Conservation (phyloP, 1,284 basidiomycete species). For the Trichosporon inkin region DNA sequence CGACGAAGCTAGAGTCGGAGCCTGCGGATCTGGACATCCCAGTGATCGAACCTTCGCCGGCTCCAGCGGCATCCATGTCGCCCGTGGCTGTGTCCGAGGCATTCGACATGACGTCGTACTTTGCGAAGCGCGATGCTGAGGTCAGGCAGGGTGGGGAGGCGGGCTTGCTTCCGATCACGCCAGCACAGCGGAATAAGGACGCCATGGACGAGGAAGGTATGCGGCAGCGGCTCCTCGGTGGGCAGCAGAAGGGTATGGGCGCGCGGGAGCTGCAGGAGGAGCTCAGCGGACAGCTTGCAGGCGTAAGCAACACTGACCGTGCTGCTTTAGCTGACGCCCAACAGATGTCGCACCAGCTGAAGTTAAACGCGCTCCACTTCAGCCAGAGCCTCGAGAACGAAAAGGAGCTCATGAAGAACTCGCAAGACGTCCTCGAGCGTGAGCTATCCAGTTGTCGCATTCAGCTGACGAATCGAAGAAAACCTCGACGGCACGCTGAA, state of each 20-base stretch:
- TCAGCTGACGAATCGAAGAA: conserved; percentile 25
- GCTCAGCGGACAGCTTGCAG: conserved; percentile 48
- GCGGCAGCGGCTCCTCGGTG: conserved; percentile 19
- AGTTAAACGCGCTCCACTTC: conserved; percentile 50
- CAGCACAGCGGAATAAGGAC: background rate
- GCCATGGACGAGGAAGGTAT: conserved; percentile 18
- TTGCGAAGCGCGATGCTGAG: conserved; percentile 29
- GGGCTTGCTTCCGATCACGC: conserved; percentile 36
- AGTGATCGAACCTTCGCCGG: background rate
- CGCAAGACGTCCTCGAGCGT: conserved; percentile 47
- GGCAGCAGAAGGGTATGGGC: conserved; percentile 25
- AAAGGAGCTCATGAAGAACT: conserved; percentile 45
- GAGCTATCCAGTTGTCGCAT: conserved; percentile 14
- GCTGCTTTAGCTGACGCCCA: background rate
- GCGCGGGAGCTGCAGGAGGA: conserved; percentile 49
- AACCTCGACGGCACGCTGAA: conserved; percentile 41
- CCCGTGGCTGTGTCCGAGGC: conserved; percentile 1
- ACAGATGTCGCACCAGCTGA: conserved; percentile 51
- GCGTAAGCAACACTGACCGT: conserved; percentile 33
- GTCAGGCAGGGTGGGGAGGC: conserved; percentile 31
- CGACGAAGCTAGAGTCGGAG: conserved; percentile 13
- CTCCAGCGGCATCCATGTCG: background rate
- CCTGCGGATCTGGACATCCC: conserved; percentile 1
- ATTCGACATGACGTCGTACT: conserved; percentile 30
- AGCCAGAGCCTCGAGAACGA: conserved; percentile 49